phyloP scores from a whole-genome alignment of 1,284 basidiomycete species.

The Blastosporella zonata region DNA sequence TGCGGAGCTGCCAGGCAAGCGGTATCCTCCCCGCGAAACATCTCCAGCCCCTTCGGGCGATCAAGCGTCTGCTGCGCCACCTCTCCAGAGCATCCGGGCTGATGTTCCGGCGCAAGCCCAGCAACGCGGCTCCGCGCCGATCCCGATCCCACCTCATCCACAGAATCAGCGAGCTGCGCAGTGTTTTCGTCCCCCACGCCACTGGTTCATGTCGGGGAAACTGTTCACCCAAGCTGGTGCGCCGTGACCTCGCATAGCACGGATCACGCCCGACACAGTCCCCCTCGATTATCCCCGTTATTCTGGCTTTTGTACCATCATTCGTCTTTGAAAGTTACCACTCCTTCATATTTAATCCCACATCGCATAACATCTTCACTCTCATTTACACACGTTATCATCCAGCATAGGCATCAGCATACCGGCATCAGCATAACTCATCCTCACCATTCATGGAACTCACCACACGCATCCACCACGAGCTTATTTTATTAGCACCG shows the following conservation, averaged over 20 bases:
- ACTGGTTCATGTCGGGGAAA: constrained; percentile 58
- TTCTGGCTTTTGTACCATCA: neutral
- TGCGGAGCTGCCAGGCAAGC: constrained; percentile 26
- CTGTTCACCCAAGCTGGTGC: constrained; percentile 39
- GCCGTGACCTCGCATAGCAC: constrained; percentile 16
- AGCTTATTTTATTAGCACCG: constrained; percentile 9
- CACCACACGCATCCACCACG: neutral
- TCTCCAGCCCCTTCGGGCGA: constrained; percentile 30
- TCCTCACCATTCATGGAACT: neutral
- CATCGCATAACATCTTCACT: constrained; percentile 17
- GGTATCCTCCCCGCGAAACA: constrained; percentile 26
- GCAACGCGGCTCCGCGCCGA: constrained; percentile 16
- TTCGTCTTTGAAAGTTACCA: constrained; percentile 6
- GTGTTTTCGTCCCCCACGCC: constrained; percentile 44
- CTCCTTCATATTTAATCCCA: constrained; percentile 8
- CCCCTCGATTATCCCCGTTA: neutral
- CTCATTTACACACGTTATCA: constrained; percentile 15
- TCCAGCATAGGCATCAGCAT: constrained; percentile 9
- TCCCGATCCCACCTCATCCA: constrained; percentile 21
- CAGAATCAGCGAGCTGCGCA: constrained; percentile 35
- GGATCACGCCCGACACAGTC: neutral
- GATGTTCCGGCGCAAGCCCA: constrained; percentile 20
- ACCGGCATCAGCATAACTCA: constrained; percentile 3
- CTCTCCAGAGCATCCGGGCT: constrained; percentile 30
- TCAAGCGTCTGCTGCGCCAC: constrained; percentile 31